phyloP scores from a whole-genome alignment of 1,284 basidiomycete genomes.

The Farysia itapuensis region DNA sequence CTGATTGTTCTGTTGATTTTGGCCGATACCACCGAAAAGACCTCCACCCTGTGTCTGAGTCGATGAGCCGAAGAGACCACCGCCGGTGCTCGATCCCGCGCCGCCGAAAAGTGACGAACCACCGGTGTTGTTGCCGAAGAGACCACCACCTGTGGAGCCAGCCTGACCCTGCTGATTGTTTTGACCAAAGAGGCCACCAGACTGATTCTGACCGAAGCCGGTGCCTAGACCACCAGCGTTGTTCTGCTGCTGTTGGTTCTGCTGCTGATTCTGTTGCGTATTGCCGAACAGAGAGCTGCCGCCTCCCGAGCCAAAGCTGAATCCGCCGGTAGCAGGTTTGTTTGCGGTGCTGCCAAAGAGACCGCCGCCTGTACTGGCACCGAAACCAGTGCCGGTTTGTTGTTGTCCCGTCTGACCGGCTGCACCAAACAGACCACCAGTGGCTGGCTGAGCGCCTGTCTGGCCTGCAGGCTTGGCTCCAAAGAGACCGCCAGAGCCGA shows the following conservation, averaged over 20 bases:
- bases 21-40: constrained; percentile 12
- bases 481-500: constrained; percentile 47
- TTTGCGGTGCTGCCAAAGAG: constrained; percentile 57
- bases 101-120: constrained; percentile 49
- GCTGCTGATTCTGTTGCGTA: constrained; percentile 28
- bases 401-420: constrained; percentile 50
- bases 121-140: constrained; percentile 44
- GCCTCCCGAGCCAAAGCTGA: constrained; percentile 47
- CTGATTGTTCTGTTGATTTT: constrained; percentile 21
- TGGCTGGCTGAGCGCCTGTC: constrained; percentile 41
- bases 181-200: constrained; percentile 52
- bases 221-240: constrained; percentile 22
- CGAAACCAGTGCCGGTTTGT: constrained; percentile 31
- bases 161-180: constrained; percentile 35
- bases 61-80: constrained; percentile 64
- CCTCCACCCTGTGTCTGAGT: constrained; percentile 16
- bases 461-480: constrained; percentile 50
- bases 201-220: constrained; percentile 23
- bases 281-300: constrained; percentile 52
- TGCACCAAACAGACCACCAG: constrained; percentile 59
- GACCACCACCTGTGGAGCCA: constrained; percentile 38
- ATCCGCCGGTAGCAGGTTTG: constrained; percentile 37
- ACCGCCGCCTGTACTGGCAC: constrained; percentile 40
- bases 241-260: constrained; percentile 19
- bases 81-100: constrained; percentile 56